phyloP scores from a whole-genome alignment of 2,329 filamentous ascomycete species.

The Zymoseptoria passerinii region DNA sequence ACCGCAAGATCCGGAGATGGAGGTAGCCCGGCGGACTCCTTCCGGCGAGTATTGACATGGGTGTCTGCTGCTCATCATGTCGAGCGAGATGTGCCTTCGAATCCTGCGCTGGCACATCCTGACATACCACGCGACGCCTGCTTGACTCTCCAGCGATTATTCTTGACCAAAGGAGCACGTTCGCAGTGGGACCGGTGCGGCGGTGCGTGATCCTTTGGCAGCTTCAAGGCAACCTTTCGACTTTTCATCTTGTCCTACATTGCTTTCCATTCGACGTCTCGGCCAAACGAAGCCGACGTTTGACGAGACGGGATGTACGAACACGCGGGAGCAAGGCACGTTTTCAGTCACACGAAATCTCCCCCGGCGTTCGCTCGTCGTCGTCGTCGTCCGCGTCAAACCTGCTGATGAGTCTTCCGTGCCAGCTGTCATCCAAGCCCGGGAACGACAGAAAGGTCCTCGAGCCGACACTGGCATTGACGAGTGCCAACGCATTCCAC shows the following conservation, averaged over 20 bases:
- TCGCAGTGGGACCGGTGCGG: background rate
- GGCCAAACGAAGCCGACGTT: background rate
- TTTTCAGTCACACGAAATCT: background rate
- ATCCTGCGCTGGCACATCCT: background rate
- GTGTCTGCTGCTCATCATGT: no score
- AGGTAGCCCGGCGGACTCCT: no score
- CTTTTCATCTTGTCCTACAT: no score
- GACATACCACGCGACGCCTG: background rate
- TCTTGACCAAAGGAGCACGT: background rate
- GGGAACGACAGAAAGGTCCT: background rate
- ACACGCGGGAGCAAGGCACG: background rate
- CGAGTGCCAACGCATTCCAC: background rate
- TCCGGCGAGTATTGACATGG: no score
- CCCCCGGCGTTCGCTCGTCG: background rate
- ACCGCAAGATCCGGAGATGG: no score
- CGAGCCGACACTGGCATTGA: background rate
- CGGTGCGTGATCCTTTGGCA: background rate
- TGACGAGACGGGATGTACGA: background rate
- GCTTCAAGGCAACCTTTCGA: no score
- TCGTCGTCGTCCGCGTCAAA: background rate
- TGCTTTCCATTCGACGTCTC: no score
- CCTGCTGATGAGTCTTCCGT: background rate
- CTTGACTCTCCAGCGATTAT: background rate
- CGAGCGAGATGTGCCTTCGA: no score
- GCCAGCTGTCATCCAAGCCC: background rate